A percentile compares a stretch with the other conserved stretches of the same genome.
phyloP scores from a whole-genome alignment of 257 asterid species.

The Solanum arcanum region DNA sequence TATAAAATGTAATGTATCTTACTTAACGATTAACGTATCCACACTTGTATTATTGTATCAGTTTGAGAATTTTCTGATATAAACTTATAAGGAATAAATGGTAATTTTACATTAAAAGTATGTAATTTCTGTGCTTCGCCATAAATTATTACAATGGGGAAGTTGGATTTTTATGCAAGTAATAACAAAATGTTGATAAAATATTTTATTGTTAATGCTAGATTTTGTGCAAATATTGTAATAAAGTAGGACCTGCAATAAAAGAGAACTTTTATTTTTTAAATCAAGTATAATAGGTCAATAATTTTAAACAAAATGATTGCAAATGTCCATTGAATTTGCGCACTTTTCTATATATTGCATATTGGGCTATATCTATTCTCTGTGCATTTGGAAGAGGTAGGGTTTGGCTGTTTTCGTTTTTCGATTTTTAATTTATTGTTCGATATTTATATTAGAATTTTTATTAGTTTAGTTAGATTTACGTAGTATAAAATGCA shows the following conservation, averaged over 20 bases:
- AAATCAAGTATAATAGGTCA: not conserved
- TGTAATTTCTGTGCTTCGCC: too few species aligned
- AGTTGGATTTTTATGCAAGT: not conserved
- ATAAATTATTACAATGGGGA: not conserved
- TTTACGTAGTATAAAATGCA: fast-evolving
- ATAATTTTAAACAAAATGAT: not conserved
- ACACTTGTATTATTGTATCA: too few species aligned
- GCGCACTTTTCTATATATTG: not conserved
- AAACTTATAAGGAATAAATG: too few species aligned
- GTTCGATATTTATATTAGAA: fast-evolving
- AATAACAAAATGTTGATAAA: not conserved
- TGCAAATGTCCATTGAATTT: not conserved
- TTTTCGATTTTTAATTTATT: fast-evolving
- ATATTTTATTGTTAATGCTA: not conserved
- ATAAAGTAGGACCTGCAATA: not conserved
- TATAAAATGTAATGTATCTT: too few species aligned
- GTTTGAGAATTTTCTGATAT: fast-evolving
- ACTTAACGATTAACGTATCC: too few species aligned
- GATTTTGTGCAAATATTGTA: not conserved
- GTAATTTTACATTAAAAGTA: too few species aligned
- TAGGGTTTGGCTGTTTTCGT: not conserved
- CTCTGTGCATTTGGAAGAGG: not conserved
- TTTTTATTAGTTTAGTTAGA: not conserved
- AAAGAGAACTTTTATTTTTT: not conserved
- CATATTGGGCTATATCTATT: not conserved